These are phyloP conservation scores for Corchorus capsularis DNA, from an alignment of 345 rosid genomes.

Conservation along the genomic window DNA sequence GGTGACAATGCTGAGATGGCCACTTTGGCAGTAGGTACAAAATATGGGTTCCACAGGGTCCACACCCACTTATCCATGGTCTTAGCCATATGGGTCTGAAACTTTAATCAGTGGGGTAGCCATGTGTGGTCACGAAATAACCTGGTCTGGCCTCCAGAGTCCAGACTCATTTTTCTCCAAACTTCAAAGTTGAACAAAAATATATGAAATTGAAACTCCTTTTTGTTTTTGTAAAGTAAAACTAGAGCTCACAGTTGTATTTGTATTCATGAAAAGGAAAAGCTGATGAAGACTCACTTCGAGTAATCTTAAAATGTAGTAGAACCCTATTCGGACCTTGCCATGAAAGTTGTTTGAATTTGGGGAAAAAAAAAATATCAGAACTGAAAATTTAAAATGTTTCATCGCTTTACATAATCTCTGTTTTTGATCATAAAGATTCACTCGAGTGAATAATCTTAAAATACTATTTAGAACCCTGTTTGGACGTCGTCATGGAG, in stretches of 20 bases:
- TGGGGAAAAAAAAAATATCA: not conserved
- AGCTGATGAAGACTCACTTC: not conserved
- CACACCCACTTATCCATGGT: not conserved
- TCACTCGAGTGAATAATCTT: too few species aligned
- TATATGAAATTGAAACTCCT: not conserved
- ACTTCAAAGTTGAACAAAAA: not conserved
- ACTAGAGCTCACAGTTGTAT: not conserved
- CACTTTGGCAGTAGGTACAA: constrained; percentile 3
- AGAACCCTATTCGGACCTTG: not conserved
- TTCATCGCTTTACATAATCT: too few species aligned
- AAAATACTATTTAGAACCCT: too few species aligned
- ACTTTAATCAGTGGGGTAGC: too few species aligned
- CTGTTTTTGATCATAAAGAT: too few species aligned
- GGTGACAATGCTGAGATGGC: constrained; percentile 17
- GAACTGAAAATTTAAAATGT: too few species aligned
- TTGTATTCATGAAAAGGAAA: not conserved
- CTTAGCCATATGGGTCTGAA: not conserved
- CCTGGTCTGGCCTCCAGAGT: too few species aligned
- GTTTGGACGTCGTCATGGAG: too few species aligned
- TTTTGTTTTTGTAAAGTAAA: not conserved
- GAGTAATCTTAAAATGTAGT: not conserved
- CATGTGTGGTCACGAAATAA: constrained; percentile 4
- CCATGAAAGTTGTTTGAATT: not conserved
- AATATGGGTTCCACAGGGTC: not conserved
- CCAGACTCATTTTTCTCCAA: not conserved